Conservation (phyloP, 805 yeast genomes). For the Metschnikowia baotianmanensis region DNA sequence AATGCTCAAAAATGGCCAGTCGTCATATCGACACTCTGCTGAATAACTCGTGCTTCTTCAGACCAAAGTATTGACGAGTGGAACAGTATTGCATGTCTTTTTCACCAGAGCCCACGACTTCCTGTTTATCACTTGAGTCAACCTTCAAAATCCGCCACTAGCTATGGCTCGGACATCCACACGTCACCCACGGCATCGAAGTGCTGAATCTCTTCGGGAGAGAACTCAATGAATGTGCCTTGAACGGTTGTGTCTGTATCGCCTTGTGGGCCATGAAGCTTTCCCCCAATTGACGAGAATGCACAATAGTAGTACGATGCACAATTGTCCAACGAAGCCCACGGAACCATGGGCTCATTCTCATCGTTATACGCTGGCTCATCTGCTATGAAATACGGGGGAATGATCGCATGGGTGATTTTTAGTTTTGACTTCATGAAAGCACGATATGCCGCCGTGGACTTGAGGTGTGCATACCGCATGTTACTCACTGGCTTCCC, state of each 20-base stretch:
- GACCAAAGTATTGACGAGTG: too few relatives aligned
- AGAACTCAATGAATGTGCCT: neutral
- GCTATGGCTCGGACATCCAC: slow-evolving; percentile 45
- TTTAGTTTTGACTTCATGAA: slow-evolving; percentile 31
- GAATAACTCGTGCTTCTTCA: too few relatives aligned
- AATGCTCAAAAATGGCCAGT: too few relatives aligned
- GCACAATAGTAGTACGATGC: slow-evolving; percentile 62
- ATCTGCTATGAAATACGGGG: slow-evolving; percentile 1
- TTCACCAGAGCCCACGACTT: too few relatives aligned
- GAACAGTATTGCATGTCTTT: too few relatives aligned
- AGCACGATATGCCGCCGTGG: slow-evolving; percentile 22
- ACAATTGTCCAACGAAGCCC: slow-evolving; percentile 36
- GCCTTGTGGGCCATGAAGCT: slow-evolving; percentile 23
- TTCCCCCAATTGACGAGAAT: slow-evolving; percentile 52
- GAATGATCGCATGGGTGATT: slow-evolving; percentile 40
- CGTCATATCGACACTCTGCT: too few relatives aligned
- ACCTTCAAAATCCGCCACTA: too few relatives aligned
- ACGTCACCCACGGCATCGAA: slow-evolving; percentile 44
- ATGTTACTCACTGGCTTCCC: too few relatives aligned
- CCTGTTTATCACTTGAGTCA: too few relatives aligned
- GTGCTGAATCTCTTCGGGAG: neutral
- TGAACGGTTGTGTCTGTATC: neutral
- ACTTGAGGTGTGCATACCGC: slow-evolving; percentile 24
- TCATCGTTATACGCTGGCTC: neutral
- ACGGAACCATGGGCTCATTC: slow-evolving; percentile 6